Evolutionary conservation across 257 asterid genomes (phyloP).

Genomic region (Marsdenia floribunda): DNA sequence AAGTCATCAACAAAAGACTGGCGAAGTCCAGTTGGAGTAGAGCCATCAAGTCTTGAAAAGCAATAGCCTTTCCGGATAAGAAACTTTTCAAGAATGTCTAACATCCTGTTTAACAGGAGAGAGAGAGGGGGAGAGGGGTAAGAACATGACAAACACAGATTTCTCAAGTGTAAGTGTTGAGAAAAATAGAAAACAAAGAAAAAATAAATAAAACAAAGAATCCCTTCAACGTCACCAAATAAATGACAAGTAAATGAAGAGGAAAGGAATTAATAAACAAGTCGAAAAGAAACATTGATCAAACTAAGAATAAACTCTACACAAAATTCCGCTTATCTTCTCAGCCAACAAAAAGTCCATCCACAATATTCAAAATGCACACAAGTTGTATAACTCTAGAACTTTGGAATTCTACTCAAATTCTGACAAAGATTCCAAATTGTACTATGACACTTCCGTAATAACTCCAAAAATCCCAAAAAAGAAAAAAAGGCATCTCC

Average conservation of each 20-base stretch:
- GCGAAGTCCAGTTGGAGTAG: conserved; percentile 75
- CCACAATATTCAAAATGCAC: not conserved
- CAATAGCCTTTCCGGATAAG: conserved; percentile 86
- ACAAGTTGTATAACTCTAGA: not conserved
- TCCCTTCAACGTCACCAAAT: not conserved
- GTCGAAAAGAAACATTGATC: not conserved
- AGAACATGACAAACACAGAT: not conserved
- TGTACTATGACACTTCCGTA: not conserved
- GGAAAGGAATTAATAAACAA: not conserved
- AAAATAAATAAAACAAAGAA: conserved; percentile 1
- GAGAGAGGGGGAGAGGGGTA: not conserved
- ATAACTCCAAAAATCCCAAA: not conserved
- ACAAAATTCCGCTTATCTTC: not conserved
- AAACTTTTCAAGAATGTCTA: conserved; percentile 90
- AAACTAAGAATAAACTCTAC: not conserved
- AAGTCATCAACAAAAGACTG: conserved; percentile 90
- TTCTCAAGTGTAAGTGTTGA: not conserved
- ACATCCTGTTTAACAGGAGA: conserved; percentile 51
- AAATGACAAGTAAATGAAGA: not conserved
- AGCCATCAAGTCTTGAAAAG: conserved; percentile 89
- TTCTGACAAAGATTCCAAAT: not conserved
- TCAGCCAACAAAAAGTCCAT: not conserved
- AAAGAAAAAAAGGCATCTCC: not conserved
- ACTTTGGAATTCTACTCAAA: not conserved
- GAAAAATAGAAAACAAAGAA: not conserved